Conservation (phyloP, 345 rosid genomes). For the Eucalyptus globulus region DNA sequence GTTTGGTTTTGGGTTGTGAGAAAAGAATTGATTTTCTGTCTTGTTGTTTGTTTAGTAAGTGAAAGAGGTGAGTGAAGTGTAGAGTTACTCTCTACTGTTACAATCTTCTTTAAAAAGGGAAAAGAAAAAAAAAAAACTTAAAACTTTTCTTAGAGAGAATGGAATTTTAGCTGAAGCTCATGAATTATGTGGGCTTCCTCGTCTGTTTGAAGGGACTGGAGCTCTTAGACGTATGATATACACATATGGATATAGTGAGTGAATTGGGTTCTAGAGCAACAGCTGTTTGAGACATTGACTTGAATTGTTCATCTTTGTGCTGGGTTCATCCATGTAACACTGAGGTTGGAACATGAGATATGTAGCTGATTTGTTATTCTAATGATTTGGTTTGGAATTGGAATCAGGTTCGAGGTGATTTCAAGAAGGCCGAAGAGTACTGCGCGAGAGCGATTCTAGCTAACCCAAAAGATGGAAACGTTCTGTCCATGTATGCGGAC, state of each 20-base stretch:
- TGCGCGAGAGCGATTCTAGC: constrained; percentile 67
- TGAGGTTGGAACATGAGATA: not conserved
- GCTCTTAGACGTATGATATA: not conserved
- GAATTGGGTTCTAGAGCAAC: not conserved
- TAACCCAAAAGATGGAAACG: constrained; percentile 58
- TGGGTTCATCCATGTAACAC: not conserved
- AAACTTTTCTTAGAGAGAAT: not conserved
- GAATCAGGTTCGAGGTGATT: constrained; percentile 54
- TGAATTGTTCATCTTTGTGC: not conserved
- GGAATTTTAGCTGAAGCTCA: not conserved
- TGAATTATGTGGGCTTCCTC: not conserved
- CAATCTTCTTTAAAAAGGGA: not conserved
- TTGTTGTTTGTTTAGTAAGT: not conserved
- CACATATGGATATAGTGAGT: not conserved
- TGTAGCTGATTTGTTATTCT: not conserved
- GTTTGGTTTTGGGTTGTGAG: not conserved
- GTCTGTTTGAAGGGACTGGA: not conserved
- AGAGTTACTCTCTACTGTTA: not conserved
- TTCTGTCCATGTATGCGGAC: constrained; percentile 75
- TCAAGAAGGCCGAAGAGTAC: constrained; percentile 66
- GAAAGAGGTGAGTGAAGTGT: not conserved
- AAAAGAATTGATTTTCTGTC: not conserved
- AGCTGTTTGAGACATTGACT: not conserved
- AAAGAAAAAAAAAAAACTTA: fast-evolving
- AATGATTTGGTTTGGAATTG: not conserved